phyloP scores from a whole-genome alignment of 345 rosid genomes.

The Physaria fendleri region DNA sequence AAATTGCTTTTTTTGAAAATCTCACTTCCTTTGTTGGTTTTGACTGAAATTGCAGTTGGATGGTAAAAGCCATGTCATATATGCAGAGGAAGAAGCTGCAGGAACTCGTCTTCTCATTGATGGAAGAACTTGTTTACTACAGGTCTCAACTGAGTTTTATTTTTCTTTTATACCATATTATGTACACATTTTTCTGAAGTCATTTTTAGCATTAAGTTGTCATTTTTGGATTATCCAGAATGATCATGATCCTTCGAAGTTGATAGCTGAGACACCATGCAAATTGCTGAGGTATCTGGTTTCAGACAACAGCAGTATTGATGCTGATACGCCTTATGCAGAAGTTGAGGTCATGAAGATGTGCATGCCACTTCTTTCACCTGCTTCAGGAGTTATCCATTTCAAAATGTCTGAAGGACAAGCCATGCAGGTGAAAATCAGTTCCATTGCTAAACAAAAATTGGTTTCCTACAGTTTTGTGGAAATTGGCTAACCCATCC shows the following conservation, averaged over 20 bases:
- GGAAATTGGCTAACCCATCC: neutral
- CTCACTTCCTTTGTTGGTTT: slow-evolving; percentile 8
- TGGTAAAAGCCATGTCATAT: slow-evolving; percentile 98
- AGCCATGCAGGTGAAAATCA: slow-evolving; percentile 80
- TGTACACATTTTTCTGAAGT: neutral
- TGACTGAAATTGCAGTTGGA: slow-evolving; percentile 55
- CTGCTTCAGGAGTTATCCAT: slow-evolving; percentile 83
- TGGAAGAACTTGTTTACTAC: slow-evolving; percentile 98
- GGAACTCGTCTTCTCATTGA: slow-evolving; percentile 99
- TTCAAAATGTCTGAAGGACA: slow-evolving; percentile 97
- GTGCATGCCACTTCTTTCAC: slow-evolving; percentile 99
- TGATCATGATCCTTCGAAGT: slow-evolving; percentile 98
- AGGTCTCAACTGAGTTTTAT: slow-evolving; percentile 37
- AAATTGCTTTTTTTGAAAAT: slow-evolving; percentile 1
- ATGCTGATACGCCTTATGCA: slow-evolving; percentile 89
- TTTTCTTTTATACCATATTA: neutral
- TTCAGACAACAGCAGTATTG: slow-evolving; percentile 81
- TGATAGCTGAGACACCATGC: slow-evolving; percentile 99
- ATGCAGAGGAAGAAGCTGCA: slow-evolving; percentile 99
- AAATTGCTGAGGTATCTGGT: slow-evolving; percentile 91
- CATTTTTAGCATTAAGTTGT: slow-evolving; percentile 2
- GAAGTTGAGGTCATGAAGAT: slow-evolving; percentile 99
- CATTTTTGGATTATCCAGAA: slow-evolving; percentile 43
- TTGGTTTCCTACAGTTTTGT: neutral
- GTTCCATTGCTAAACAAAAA: neutral